Evolutionary conservation across 306 rosid genomes (phyloP), one percentile per base, ranked within the genome.

Genomic region (Cucurbita argyrosperma): DNA sequence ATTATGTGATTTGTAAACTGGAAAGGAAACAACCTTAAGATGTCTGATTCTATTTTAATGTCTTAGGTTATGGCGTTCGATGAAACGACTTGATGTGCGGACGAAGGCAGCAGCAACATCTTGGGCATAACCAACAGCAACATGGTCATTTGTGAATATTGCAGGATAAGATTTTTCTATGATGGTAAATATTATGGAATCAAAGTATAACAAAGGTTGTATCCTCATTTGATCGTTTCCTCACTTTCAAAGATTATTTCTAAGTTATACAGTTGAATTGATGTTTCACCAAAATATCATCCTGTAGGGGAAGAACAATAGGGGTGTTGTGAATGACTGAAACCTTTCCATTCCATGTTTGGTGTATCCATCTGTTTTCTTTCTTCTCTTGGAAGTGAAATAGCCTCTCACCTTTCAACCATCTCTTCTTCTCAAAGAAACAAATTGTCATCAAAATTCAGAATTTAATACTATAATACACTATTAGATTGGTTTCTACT

Each of bases 11-110:
- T 69, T 49, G 56, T 69, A 30, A 66, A 23, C 74, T 69, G 10
- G 56, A 52, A 67, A 68, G 55, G 56, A 46, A 47, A 47, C 19
- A 47, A 1, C 10, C 18, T 62, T 62, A 37, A 62, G 21, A 47
- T 47, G 7, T 50, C 19, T 19, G 19, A 19, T 19, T 19, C 15
- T 80, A 38, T 71, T 82, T 16, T 57, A 49, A 37, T 73, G 30
- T 66, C n/a, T 2, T 83, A 90, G 98, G 98, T 83, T 80, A 88
- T 90, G 96, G 90, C 81, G 74, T 92, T 90, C 80, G 89, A 92
- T 83, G 98, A 92, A 82, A 82, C 93, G 76, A 76, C 96, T 5
- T 87, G 79, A 85, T 61, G 84, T 75, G 35, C 79, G 86, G 90
- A 88, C 59, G 88, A 87, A 80, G 84, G 80, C 88, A 51, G 80